These are phyloP conservation scores for Cordyceps javanica DNA, from an alignment of 2,329 filamentous ascomycete species.

Conservation along the genomic window DNA sequence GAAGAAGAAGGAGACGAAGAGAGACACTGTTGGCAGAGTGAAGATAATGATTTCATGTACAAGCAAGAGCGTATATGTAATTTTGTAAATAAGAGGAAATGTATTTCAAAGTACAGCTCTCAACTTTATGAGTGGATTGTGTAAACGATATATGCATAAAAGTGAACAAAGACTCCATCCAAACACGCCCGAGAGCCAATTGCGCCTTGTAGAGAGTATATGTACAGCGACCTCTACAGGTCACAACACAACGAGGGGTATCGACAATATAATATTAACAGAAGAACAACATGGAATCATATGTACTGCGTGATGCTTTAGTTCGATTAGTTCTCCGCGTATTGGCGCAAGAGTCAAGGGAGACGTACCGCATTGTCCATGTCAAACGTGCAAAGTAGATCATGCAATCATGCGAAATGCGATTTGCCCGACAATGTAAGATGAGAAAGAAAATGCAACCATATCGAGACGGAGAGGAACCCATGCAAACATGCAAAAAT, in stretches of 20 bases:
- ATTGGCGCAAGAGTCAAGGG: background rate
- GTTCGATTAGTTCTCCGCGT: background rate
- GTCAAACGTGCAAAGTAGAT: background rate
- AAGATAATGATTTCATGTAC: background rate
- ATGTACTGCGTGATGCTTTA: background rate
- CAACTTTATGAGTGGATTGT: background rate
- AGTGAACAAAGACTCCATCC: background rate
- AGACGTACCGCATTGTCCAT: conserved; percentile 7
- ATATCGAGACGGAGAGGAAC: background rate
- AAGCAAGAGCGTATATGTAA: background rate
- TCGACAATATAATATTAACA: conserved; percentile 5
- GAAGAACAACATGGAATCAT: background rate
- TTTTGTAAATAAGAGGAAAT: background rate
- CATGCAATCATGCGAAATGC: conserved; percentile 9
- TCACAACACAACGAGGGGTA: conserved; percentile 8
- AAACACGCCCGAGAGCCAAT: conserved; percentile 2
- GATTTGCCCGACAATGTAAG: background rate
- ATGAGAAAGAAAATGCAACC: background rate
- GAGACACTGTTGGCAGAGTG: too few species aligned
- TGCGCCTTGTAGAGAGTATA: conserved; percentile 6
- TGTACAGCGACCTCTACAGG: conserved; percentile 8
- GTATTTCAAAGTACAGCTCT: background rate
- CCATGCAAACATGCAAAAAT: background rate
- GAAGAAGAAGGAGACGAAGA: background rate
- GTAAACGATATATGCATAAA: background rate